Evolutionary conservation across 2,329 filamentous ascomycete genomes (phyloP).

Genomic region (Colletotrichum godetiae): DNA sequence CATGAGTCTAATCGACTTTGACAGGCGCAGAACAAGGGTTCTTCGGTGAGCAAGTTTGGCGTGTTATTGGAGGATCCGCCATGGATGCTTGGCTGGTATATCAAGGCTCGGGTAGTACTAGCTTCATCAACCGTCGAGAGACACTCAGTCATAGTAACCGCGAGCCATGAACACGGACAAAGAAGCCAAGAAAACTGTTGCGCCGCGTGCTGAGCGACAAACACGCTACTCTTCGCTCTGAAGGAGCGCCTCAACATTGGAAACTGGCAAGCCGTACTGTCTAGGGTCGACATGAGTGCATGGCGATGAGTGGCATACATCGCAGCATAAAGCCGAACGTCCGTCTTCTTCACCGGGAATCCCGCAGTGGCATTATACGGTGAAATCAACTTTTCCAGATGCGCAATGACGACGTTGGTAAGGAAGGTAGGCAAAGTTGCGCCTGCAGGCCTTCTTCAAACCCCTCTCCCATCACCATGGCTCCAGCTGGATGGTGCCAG

Average conservation of each 20-base stretch:
- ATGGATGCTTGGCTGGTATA: neutral
- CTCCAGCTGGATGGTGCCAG: neutral
- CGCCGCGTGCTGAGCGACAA: neutral
- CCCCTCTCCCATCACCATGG: neutral
- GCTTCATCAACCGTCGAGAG: neutral
- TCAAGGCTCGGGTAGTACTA: neutral
- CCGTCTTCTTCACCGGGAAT: too few species aligned
- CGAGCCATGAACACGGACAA: constrained; percentile 15
- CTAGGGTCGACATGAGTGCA: neutral
- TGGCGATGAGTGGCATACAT: neutral
- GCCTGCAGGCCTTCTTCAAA: neutral
- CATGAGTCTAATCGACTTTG: neutral
- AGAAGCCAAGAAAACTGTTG: constrained; percentile 12
- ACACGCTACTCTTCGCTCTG: neutral
- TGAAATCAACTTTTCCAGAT: neutral
- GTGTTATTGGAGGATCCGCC: neutral
- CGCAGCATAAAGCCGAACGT: neutral
- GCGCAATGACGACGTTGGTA: neutral
- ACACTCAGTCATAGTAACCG: neutral
- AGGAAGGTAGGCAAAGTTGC: neutral
- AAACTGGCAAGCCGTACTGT: neutral
- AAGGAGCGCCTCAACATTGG: neutral
- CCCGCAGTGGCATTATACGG: neutral
- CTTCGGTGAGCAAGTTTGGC: neutral
- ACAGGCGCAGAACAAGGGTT: neutral